Percentiles rank a stretch among this genome's conserved stretches.
Conservation (phyloP, 192 early-diverging fungal species). For the Podila minutissima region DNA sequence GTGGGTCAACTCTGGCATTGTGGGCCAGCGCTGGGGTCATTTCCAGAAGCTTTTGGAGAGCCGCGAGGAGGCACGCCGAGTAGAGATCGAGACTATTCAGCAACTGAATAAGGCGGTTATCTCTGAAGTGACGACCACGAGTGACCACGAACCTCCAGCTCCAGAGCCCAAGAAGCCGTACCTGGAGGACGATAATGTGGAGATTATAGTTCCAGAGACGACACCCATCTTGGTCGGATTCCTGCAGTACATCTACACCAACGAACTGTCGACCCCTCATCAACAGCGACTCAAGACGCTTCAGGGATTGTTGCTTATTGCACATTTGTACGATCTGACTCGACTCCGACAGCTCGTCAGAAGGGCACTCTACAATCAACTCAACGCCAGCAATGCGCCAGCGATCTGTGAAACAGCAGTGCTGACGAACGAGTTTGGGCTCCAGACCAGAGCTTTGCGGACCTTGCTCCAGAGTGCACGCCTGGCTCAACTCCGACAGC, state of each 20-base stretch:
- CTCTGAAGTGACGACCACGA: not conserved
- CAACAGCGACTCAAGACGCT: slow-evolving; percentile 36
- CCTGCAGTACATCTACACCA: slow-evolving; percentile 45
- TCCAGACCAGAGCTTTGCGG: slow-evolving; percentile 38
- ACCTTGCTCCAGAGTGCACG: slow-evolving; percentile 29
- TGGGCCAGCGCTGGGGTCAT: slow-evolving; percentile 47
- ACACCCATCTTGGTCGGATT: slow-evolving; percentile 42
- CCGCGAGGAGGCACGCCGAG: not conserved
- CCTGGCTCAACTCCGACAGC: slow-evolving; percentile 21
- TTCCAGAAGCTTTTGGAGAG: slow-evolving; percentile 34
- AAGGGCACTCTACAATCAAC: slow-evolving; percentile 15
- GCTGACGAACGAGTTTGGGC: slow-evolving; percentile 38
- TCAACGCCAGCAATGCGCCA: slow-evolving; percentile 33
- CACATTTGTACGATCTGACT: slow-evolving; percentile 39
- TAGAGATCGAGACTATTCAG: slow-evolving; percentile 1
- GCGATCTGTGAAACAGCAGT: slow-evolving; percentile 39
- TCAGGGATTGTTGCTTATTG: slow-evolving; percentile 24
- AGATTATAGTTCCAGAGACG: slow-evolving; percentile 26
- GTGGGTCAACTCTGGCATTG: slow-evolving; percentile 39
- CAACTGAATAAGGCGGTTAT: not conserved
- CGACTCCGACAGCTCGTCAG: slow-evolving; percentile 39
- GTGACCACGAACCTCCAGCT: not conserved
- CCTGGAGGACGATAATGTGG: slow-evolving; percentile 6
- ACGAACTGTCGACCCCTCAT: slow-evolving; percentile 34
- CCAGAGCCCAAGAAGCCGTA: slow-evolving; percentile 9